phyloP scores from a whole-genome alignment of 192 early-diverging fungal species.

The Gonapodya prolifera region DNA sequence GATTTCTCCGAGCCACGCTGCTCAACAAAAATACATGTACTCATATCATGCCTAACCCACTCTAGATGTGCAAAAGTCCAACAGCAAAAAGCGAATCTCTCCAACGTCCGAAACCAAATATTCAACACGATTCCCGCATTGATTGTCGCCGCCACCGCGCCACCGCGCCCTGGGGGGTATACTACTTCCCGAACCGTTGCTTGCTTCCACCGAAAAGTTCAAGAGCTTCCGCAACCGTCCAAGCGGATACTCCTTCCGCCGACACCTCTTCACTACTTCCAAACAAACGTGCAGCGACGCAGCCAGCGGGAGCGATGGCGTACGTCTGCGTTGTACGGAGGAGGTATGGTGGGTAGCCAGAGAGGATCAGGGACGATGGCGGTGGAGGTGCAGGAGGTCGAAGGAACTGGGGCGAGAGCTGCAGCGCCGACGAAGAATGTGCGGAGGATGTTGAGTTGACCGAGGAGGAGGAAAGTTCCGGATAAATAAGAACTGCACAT shows the following conservation, averaged over 20 bases:
- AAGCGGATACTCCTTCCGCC: not conserved
- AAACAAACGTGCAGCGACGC: not conserved
- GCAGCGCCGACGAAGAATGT: no score
- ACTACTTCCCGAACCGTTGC: not conserved
- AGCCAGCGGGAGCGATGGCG: not conserved
- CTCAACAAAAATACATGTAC: no score
- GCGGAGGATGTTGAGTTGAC: not conserved
- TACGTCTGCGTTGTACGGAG: not conserved
- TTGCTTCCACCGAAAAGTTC: not conserved
- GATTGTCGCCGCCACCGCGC: no score
- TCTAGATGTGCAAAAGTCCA: no score
- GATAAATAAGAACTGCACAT: not conserved
- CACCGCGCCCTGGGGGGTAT: no score
- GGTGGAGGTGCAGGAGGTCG: not conserved
- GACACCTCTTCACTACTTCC: not conserved
- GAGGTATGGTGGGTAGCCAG: not conserved
- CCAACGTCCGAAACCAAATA: no score
- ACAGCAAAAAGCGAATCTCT: no score
- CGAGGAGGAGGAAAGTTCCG: not conserved
- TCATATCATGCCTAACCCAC: no score
- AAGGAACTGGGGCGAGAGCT: not conserved
- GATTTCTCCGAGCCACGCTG: no score
- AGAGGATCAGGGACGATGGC: not conserved
- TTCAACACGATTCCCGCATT: no score
- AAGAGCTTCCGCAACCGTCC: not conserved